phyloP scores from a whole-genome alignment of 148 eudicot species.

The Vaccinium corymbosum region DNA sequence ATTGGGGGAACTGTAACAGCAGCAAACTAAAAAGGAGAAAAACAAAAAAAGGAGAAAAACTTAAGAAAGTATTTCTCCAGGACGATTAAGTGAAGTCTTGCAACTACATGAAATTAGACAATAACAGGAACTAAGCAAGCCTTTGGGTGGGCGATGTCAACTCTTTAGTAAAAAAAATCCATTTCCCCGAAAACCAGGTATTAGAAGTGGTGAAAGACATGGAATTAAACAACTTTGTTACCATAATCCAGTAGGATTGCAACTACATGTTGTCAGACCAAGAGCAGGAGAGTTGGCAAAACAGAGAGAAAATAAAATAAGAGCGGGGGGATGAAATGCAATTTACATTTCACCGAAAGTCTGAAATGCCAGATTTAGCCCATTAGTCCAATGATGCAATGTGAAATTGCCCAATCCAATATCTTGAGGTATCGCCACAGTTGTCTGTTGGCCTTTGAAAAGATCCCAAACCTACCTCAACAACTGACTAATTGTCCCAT shows the following conservation, averaged over 20 bases:
- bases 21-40: background rate
- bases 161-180: background rate
- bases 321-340: background rate
- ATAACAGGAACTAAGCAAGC: background rate
- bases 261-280: background rate
- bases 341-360: background rate
- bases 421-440: background rate
- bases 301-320: background rate
- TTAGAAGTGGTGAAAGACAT: background rate
- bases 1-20: background rate
- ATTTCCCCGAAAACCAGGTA: background rate
- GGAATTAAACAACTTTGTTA: background rate
- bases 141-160: background rate
- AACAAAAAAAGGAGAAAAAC: background rate
- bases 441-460: background rate
- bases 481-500: background rate
- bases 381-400: background rate
- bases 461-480: background rate
- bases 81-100: background rate
- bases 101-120: background rate
- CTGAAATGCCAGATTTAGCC: slow-evolving; percentile 8
- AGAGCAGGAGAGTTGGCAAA: background rate
- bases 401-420: background rate
- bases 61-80: background rate
- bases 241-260: background rate